Evolutionary conservation across 176 grass and related monocot species (phyloP), one percentile per base, ranked within the genome.

Genomic region (Eleusine coracana): DNA sequence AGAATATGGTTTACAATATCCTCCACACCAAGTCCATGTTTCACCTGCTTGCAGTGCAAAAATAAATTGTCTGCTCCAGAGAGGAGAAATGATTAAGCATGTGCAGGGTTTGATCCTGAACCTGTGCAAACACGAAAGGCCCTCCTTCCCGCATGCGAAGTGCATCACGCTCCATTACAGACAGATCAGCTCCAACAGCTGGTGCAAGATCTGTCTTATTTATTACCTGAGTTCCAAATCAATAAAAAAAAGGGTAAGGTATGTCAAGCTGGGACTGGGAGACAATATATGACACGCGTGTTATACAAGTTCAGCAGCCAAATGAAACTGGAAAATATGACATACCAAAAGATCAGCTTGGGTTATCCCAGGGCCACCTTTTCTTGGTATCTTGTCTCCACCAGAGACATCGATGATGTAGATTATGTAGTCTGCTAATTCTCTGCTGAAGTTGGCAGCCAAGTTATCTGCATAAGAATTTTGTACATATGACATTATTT

Each of bases 361-460:
- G 29, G 96, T 99, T 88, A 99, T 99, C 10, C 96, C 96, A 54
- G 93, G 96, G 14, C 96, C 96, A 3, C 96, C 93, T 84, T 96
- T 99, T 75, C 96, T 93, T 73, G 96, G 96, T 82, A 99, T 99
- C 80, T 99, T 99, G 77, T 98, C 96, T 61, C 93, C 96, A 58
- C 83, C 96, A 81, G 96, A 96, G 76, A 99, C 96, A 42, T 99
- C 96, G 7, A 99, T 99, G 62, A 99, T 96, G 75, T 99, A 99
- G 82, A 99, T 99, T 90, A 99, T 96, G 56, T 99, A 94, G 77
- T 96, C 96, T 21, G 91, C 96, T 84, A 96, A 88, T 88, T 99
- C 96, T 80, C 96, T 95, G 85, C 96, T 96, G 83, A 99, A 99
- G 80, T 99, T 99, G 52, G 96, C 93, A 7, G 93, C 96, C 83